Conservation (phyloP, 306 rosid species). For the Psophocarpus tetragonolobus region DNA sequence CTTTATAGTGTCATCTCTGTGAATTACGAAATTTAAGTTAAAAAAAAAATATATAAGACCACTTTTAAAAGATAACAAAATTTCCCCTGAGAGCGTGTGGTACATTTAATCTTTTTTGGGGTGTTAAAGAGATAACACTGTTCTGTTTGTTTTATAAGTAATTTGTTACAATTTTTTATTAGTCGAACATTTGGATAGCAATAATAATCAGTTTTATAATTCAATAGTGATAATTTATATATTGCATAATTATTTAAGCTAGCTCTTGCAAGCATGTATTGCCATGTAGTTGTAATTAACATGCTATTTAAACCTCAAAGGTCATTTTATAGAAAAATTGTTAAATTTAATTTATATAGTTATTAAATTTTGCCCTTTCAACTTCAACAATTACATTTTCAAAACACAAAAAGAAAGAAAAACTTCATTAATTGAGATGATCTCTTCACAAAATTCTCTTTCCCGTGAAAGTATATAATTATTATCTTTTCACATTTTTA, state of each 20-base stretch:
- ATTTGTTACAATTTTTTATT: not conserved
- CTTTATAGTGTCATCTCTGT: slow-evolving; percentile 27
- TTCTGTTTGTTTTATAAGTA: not conserved
- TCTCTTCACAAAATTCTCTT: too few relatives aligned
- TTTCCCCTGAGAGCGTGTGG: not conserved
- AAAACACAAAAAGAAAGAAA: too few relatives aligned
- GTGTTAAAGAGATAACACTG: not conserved
- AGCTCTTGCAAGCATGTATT: not conserved
- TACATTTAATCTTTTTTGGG: not conserved
- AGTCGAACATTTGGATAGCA: not conserved
- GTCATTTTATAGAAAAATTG: not conserved
- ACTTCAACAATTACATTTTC: not conserved
- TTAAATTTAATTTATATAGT: not conserved
- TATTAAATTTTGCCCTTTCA: not conserved
- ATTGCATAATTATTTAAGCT: not conserved
- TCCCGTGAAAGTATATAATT: too few relatives aligned
- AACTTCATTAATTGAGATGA: too few relatives aligned
- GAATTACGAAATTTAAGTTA: not conserved
- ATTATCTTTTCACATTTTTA: too few relatives aligned
- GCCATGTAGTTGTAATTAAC: not conserved
- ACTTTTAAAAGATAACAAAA: not conserved
- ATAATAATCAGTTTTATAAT: not conserved
- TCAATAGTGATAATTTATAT: not conserved
- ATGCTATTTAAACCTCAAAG: not conserved
- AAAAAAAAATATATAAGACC: not conserved